Conservation (phyloP, 2,329 filamentous ascomycete genomes). For the Cryoendolithus antarcticus region DNA sequence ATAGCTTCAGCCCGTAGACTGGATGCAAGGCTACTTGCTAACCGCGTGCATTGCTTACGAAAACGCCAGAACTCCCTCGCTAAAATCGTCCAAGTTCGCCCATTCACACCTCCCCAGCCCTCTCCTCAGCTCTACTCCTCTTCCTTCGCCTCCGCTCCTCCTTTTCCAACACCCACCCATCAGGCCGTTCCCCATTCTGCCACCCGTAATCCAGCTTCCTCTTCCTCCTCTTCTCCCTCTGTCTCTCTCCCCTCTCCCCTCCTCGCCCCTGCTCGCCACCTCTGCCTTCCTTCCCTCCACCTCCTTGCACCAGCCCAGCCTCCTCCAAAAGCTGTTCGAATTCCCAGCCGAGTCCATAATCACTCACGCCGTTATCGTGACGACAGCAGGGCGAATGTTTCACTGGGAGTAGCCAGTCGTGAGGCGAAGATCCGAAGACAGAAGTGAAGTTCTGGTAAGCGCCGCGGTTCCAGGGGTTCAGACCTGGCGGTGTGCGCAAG, state of each 20-base stretch:
- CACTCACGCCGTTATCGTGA: conserved; percentile 32
- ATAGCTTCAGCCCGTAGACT: too few species aligned
- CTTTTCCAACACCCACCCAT: conserved; percentile 20
- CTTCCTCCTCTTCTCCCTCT: conserved; percentile 7
- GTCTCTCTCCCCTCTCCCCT: not conserved
- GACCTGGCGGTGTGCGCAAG: conserved; percentile 56
- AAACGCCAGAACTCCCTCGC: too few species aligned
- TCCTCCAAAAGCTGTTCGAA: conserved; percentile 22
- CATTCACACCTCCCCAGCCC: not conserved
- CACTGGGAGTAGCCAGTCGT: conserved; percentile 75
- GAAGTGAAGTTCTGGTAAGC: conserved; percentile 57
- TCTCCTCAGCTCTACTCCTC: conserved; percentile 1
- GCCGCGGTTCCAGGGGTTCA: conserved; percentile 80
- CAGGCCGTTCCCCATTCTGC: conserved; percentile 24
- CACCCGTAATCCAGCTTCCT: conserved; percentile 18
- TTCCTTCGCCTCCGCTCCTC: conserved; percentile 10
- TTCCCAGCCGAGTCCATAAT: conserved; percentile 23
- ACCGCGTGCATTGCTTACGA: too few species aligned
- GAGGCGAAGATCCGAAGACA: conserved; percentile 59
- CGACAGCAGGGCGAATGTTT: conserved; percentile 60
- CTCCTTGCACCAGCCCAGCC: conserved; percentile 16
- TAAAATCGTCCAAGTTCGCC: too few species aligned
- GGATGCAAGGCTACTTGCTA: too few species aligned
- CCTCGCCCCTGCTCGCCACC: conserved; percentile 2
- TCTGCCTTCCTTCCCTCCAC: not conserved